Evolutionary conservation across 2,329 filamentous ascomycete species (phyloP), one percentile per base, ranked within the genome.

Genomic region (Fusarium setosum): DNA sequence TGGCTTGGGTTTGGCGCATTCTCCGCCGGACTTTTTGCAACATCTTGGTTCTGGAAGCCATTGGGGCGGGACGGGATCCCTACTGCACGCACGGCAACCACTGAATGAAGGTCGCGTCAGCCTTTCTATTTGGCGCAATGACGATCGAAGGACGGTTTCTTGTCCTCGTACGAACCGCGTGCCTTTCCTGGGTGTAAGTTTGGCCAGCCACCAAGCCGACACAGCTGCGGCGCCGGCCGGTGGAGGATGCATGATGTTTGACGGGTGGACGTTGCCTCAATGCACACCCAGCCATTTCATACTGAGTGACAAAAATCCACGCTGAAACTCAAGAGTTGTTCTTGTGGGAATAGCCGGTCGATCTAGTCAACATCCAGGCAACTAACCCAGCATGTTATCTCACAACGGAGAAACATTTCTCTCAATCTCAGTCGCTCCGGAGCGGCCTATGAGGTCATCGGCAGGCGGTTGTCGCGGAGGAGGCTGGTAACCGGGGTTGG

Each of bases 361-460:
- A 38, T 8, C 26, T 6, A 18, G 12, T 37, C 8, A 9, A 29
- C 15, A 23, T 32, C 35, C 13, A 42, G 31, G 12, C 31, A 41
- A 31, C 51, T 17, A 47, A 54, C 40, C 24, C 32, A 63, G 35
- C n/a, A 32, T 40, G 59, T 38, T 41, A 44, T 52, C 41, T 57
- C 34, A 48, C 52, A 52, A 44, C 35, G 23, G 29, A 18, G 56
- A 44, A 37, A n/a, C 31, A 18, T 26, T 32, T 44, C 42, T 32
- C 47, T 48, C 31, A 53, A n/a, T 44, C 54, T 53, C 24, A 29
- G 12, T 29, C 26, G 9, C 13, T 45, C 31, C 11, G 48, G 32
- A 17, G 32, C 42, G 40, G 18, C 49, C 49, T 52, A 72, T 72
- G 70, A 72, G 67, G 63, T 72, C 70, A 72, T 72, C 53, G 40